Percentiles rank a stretch among this genome's conserved stretches.
These are phyloP conservation scores for Pyrus pyrifolia DNA, from an alignment of 306 rosid genomes.

Conservation along the genomic window DNA sequence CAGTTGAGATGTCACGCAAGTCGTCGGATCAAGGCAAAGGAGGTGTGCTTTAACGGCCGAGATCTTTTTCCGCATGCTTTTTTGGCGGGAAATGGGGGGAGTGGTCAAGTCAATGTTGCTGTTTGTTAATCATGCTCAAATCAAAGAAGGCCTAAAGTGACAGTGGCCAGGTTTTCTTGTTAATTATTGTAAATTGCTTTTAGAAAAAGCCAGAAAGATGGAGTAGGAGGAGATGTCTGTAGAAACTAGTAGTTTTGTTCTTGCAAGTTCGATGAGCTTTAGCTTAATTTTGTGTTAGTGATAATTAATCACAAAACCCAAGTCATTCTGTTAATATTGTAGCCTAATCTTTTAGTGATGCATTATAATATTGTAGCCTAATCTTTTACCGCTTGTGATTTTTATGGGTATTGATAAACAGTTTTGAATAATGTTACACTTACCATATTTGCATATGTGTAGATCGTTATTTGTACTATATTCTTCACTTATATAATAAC, in stretches of 20 bases:
- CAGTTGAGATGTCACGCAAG: constrained; percentile 31
- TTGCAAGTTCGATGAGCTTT: not conserved
- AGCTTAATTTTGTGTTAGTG: not conserved
- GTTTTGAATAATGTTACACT: no score
- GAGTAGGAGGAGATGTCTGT: not conserved
- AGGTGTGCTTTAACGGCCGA: constrained; percentile 9
- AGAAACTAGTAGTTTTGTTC: not conserved
- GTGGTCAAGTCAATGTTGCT: not conserved
- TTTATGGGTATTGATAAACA: no score
- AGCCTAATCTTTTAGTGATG: not conserved
- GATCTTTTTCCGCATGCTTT: not conserved
- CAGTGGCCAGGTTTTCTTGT: not conserved
- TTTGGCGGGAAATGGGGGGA: constrained; percentile 10
- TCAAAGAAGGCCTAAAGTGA: not conserved
- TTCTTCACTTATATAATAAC: no score
- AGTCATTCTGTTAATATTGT: not conserved
- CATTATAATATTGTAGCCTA: not conserved
- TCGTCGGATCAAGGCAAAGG: constrained; percentile 31
- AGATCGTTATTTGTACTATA: no score
- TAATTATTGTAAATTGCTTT: constrained; percentile 27
- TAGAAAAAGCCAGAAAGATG: not conserved
- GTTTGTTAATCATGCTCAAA: not conserved
- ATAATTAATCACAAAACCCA: not conserved
- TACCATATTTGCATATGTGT: no score
- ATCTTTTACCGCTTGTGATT: not conserved